Evolutionary conservation across 345 rosid genomes (phyloP).

Genomic region (Murraya paniculata): DNA sequence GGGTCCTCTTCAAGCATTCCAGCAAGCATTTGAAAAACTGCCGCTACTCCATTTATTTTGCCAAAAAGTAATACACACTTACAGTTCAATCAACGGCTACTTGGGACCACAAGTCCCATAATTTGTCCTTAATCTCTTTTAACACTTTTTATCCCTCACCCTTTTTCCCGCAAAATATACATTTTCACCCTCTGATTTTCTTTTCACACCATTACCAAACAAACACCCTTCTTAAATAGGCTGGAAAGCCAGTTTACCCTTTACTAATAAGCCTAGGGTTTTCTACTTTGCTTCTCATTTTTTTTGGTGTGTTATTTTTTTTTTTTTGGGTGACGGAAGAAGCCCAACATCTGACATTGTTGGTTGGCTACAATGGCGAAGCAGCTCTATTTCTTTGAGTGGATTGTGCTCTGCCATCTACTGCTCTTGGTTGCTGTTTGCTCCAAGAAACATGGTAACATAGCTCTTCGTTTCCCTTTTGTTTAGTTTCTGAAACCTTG

Average conservation of each 20-base stretch:
- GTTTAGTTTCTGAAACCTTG: not conserved
- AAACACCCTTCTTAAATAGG: not conserved
- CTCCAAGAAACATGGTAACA: conserved; percentile 58
- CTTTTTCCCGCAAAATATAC: not conserved
- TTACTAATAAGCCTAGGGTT: conserved; percentile 20
- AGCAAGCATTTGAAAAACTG: not conserved
- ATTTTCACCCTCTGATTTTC: not conserved
- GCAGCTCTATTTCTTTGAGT: conserved; percentile 24
- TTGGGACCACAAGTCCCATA: conserved; percentile 34
- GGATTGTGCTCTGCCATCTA: conserved; percentile 33
- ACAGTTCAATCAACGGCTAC: conserved; percentile 23
- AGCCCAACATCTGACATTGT: not conserved
- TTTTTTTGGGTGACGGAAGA: too few species aligned
- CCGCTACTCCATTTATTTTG: not conserved
- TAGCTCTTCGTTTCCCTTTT: not conserved
- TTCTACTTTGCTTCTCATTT: not conserved
- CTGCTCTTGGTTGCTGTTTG: conserved; percentile 40
- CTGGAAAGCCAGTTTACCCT: not conserved
- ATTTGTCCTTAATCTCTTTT: conserved; percentile 30
- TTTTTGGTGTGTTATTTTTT: not conserved
- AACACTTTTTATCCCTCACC: conserved; percentile 8
- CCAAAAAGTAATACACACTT: not conserved
- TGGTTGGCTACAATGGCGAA: conserved; percentile 15
- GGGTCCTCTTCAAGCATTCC: not conserved
- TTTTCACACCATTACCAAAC: not conserved